A percentile compares a stretch with the other conserved stretches of the same genome.
phyloP scores from a whole-genome alignment of 371 early-diverging fungal species.

The Apophysomyces trapeziformis region DNA sequence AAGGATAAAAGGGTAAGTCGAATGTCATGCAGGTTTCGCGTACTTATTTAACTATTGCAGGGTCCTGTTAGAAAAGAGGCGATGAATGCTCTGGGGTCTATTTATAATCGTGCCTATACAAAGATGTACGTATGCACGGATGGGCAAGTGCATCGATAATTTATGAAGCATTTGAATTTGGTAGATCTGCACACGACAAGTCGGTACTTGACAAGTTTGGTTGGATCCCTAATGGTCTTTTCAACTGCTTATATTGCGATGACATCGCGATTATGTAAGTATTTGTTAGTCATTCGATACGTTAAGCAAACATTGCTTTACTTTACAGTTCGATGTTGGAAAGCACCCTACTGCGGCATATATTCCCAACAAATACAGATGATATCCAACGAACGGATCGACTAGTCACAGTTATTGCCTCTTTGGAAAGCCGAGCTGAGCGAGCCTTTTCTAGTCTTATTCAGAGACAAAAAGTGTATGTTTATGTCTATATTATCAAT shows the following conservation, averaged over 20 bases:
- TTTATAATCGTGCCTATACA: conserved; percentile 73
- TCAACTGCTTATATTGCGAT: conserved; percentile 82
- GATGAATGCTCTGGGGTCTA: conserved; percentile 67
- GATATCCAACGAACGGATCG: conserved; percentile 62
- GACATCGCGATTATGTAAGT: conserved; percentile 75
- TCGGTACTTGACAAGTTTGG: conserved; percentile 58
- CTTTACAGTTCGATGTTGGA: conserved; percentile 40
- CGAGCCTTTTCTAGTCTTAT: conserved; percentile 61
- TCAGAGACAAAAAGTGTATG: conserved; percentile 54
- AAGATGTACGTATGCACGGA: conserved; percentile 59
- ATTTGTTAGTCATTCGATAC: conserved; percentile 18
- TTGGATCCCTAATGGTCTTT: conserved; percentile 82
- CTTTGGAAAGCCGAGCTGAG: conserved; percentile 53
- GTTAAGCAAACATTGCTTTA: neutral
- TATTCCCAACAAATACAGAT: conserved; percentile 49
- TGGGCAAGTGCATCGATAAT: neutral
- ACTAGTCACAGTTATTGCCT: conserved; percentile 53
- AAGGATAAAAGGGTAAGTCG: conserved; percentile 82
- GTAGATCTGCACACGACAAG: conserved; percentile 21
- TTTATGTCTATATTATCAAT: neutral
- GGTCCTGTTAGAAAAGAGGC: conserved; percentile 73
- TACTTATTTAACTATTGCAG: conserved; percentile 26
- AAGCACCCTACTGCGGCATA: conserved; percentile 33
- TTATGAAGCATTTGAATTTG: neutral
- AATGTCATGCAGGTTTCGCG: neutral